Evolutionary conservation across 495 filamentous ascomycete genomes (phyloP), one percentile per base, ranked within the genome.

Genomic region (Talaromyces borbonicus): DNA sequence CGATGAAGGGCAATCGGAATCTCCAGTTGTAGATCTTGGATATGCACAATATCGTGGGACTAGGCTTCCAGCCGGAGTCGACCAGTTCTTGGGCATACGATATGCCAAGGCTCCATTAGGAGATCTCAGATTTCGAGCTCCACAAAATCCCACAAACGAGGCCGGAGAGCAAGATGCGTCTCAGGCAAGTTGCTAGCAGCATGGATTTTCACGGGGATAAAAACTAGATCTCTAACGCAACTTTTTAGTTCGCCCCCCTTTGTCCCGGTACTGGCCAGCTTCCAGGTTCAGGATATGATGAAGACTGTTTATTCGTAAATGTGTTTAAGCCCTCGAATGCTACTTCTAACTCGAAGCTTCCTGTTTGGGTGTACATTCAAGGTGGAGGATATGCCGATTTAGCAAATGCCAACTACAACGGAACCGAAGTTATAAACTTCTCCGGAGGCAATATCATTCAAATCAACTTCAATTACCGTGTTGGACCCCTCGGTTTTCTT

Each of bases 381-480:
- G 83, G 83, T 8, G 84, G 84, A 14, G 83, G 81, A 20, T 87
- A 84, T 52, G 76, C 72, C 3, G 39, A 53, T 2, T 71, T 79
- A 53, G 60, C 71, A 39, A 84, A 84, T 56, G 66, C 72, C 1
- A 83, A 86, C 59, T 78, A 71, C 59, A 78, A 87, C 50, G 81
- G 77, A 1, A 74, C 65, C 5, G 59, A 66, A 5, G 70, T 86
- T 0, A 69, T 87, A 3, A 36, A 66, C 33, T 68, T 71, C 24
- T 78, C 76, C 0, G 70, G 65, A 1, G 50, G 58, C 20, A 51
- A 53, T 7, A 72, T 87, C 36, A 65, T 90, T 5, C 65, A 85
- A 27, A 78, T 90, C 5, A 81, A 76, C 49, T 79, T 87, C 62
- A 88, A 87, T 52, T 87, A 87, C 52, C 78, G 85, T 1, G 80